Conservation (phyloP, 768 basidiomycete species). For the Xerocomellus intermedius region DNA sequence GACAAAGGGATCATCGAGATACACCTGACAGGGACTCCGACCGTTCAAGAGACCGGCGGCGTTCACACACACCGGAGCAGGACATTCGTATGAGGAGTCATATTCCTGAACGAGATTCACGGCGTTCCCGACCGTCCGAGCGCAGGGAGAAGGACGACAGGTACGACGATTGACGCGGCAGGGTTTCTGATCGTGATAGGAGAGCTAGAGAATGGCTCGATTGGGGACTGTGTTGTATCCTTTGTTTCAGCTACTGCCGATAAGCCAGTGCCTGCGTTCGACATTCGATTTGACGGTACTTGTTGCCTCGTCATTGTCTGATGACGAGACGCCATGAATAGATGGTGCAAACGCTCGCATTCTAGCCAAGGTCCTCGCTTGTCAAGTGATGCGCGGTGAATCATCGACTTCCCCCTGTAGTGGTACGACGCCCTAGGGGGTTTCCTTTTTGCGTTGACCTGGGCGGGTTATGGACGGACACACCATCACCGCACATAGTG, state of each 20-base stretch:
- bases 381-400: neutral
- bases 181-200: neutral
- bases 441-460: too few relatives aligned
- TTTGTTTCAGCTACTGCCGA: neutral
- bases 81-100: conserved; percentile 13
- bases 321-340: neutral
- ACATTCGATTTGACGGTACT: neutral
- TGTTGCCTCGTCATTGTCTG: neutral
- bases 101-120: conserved; percentile 19
- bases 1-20: conserved; percentile 3
- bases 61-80: conserved; percentile 15
- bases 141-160: conserved; percentile 4
- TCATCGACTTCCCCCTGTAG: neutral
- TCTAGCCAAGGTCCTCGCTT: neutral
- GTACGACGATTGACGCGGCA: conserved; percentile 4
- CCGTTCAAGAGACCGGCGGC: conserved; percentile 8
- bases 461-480: neutral
- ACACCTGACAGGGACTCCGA: conserved; percentile 14
- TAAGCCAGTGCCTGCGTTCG: neutral
- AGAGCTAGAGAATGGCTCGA: neutral
- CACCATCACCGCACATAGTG: neutral
- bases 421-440: too few relatives aligned
- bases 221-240: neutral
- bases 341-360: neutral
- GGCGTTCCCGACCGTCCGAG: neutral